Evolutionary conservation across 2,329 filamentous ascomycete genomes (phyloP).

Genomic region (Clonostachys rosea): DNA sequence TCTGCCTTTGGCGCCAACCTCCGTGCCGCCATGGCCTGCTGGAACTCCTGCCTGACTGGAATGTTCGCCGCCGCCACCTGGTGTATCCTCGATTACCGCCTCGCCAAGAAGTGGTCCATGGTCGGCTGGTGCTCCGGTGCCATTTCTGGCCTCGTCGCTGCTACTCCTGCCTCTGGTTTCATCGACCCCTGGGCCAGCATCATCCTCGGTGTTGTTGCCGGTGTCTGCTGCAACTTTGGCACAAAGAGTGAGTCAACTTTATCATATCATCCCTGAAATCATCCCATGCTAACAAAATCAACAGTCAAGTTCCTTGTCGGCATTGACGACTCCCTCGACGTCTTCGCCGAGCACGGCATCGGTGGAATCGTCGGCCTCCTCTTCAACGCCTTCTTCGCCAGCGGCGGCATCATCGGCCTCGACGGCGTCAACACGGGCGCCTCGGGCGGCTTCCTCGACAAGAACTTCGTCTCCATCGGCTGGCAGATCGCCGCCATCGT

Average conservation of each 20-base stretch:
- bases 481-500: constrained; percentile 76
- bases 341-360: constrained; percentile 67
- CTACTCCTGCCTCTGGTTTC: constrained; percentile 65
- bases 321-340: constrained; percentile 69
- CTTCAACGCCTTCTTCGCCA: constrained; percentile 71
- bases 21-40: constrained; percentile 92
- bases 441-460: constrained; percentile 68
- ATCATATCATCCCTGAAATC: not conserved
- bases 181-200: constrained; percentile 65
- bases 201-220: constrained; percentile 61
- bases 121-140: constrained; percentile 70
- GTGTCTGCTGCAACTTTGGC: constrained; percentile 62
- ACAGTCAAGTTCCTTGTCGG: constrained; percentile 55
- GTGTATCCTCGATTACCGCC: constrained; percentile 92
- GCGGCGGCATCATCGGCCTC: constrained; percentile 66
- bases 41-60: constrained; percentile 93
- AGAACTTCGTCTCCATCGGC: constrained; percentile 71
- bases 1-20: constrained; percentile 92
- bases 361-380: constrained; percentile 65
- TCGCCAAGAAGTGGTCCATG: constrained; percentile 89
- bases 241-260: constrained; percentile 46
- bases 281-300: constrained; percentile 4
- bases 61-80: constrained; percentile 90
- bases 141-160: constrained; percentile 67
- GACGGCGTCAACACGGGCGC: constrained; percentile 70